Evolutionary conservation across 2,329 filamentous ascomycete species (phyloP).

Genomic region (Cercospora brassicicola): DNA sequence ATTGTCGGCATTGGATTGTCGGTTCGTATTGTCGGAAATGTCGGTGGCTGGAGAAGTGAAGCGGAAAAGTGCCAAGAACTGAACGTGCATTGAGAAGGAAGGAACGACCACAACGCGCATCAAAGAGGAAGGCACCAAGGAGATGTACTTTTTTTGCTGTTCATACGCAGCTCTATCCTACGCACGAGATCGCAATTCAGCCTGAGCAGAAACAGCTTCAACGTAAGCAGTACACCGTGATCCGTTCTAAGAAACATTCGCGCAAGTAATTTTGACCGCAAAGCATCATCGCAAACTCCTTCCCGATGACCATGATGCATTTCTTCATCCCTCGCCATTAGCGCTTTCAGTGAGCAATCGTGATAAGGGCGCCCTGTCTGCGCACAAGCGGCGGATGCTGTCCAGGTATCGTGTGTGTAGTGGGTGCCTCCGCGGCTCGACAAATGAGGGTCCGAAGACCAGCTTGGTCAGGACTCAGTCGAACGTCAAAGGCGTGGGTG

Average conservation of each 20-base stretch:
- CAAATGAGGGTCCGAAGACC: slow-evolving; percentile 9
- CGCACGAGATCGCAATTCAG: slow-evolving; percentile 37
- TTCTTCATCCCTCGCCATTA: slow-evolving; percentile 29
- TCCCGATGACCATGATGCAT: slow-evolving; percentile 30
- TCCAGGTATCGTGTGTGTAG: slow-evolving; percentile 22
- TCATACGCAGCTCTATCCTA: slow-evolving; percentile 32
- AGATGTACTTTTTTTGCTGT: slow-evolving; percentile 20
- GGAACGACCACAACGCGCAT: not conserved
- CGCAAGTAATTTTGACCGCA: slow-evolving; percentile 34
- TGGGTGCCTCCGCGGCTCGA: slow-evolving; percentile 26
- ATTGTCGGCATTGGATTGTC: not conserved
- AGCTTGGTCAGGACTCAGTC: slow-evolving; percentile 27
- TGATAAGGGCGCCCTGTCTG: slow-evolving; percentile 23
- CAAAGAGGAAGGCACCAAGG: slow-evolving; percentile 13
- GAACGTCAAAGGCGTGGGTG: slow-evolving; percentile 27
- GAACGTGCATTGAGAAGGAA: not conserved
- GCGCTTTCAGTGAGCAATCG: slow-evolving; percentile 22
- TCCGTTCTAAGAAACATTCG: slow-evolving; percentile 34
- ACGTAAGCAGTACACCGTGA: slow-evolving; percentile 31
- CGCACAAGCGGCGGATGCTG: slow-evolving; percentile 24
- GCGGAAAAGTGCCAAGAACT: not conserved
- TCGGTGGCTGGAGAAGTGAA: slow-evolving; percentile 1
- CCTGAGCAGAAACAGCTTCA: slow-evolving; percentile 36
- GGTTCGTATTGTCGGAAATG: not conserved
- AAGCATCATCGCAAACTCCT: slow-evolving; percentile 29